Evolutionary conservation across 2,329 filamentous ascomycete genomes (phyloP).

Genomic region (Colletotrichum plurivorum): DNA sequence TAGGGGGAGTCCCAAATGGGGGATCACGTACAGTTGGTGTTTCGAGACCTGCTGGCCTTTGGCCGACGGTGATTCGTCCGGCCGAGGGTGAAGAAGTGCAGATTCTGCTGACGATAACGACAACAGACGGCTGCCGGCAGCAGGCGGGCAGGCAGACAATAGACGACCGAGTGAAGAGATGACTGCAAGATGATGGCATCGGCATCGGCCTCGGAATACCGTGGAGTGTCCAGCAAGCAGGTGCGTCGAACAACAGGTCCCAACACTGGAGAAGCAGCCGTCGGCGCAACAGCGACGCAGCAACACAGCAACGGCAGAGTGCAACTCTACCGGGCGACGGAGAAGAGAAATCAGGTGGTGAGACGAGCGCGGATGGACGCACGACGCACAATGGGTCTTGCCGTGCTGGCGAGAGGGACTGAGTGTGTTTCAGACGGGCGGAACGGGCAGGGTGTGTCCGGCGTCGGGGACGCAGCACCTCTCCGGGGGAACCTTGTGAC

Average conservation of each 20-base stretch:
- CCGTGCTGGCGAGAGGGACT: constrained; percentile 37
- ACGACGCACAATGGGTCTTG: constrained; percentile 38
- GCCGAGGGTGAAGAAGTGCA: constrained; percentile 35
- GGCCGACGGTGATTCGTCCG: constrained; percentile 44
- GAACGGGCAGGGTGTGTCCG: constrained; percentile 45
- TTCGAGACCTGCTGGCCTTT: constrained; percentile 53
- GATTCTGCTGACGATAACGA: constrained; percentile 26
- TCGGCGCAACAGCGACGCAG: constrained; percentile 19
- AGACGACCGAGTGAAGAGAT: constrained; percentile 1
- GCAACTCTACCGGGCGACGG: constrained; percentile 23
- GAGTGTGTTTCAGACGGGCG: constrained; percentile 58
- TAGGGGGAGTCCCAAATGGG: constrained; percentile 48
- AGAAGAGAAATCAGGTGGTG: constrained; percentile 31
- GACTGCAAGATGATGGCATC: constrained; percentile 28
- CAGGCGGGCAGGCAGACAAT: constrained; percentile 7
- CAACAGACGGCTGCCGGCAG: constrained; percentile 9
- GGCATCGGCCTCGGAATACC: constrained; percentile 26
- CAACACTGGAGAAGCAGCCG: constrained; percentile 5
- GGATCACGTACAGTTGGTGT: constrained; percentile 60
- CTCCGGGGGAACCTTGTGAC: constrained; percentile 35
- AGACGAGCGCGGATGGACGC: constrained; percentile 37
- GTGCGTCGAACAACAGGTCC: constrained; percentile 11
- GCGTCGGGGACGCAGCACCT: constrained; percentile 38
- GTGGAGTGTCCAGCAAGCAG: constrained; percentile 8
- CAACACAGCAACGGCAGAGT: constrained; percentile 14